These are phyloP conservation scores for Beauveria rudraprayagi DNA, from an alignment of 2,329 filamentous ascomycete genomes.

Conservation along the genomic window DNA sequence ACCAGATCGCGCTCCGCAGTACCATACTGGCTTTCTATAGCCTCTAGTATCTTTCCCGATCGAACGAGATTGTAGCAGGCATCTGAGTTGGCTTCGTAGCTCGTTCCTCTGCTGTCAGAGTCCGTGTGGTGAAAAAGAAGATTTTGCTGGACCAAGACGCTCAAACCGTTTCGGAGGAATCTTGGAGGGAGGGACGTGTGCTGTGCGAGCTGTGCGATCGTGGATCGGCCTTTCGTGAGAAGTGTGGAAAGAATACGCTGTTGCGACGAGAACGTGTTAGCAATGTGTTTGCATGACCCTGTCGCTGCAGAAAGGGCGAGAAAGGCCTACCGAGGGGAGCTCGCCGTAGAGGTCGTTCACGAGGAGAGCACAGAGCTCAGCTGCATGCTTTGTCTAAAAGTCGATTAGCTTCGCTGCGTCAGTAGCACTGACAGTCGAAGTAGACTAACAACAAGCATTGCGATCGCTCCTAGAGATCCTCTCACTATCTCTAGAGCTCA, in stretches of 20 bases:
- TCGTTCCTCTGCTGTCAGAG: conserved; percentile 52
- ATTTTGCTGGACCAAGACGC: conserved; percentile 81
- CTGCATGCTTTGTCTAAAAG: conserved; percentile 58
- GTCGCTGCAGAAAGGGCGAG: neutral
- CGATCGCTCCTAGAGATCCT: conserved; percentile 67
- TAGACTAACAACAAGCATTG: conserved; percentile 44
- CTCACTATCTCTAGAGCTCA: conserved; percentile 71
- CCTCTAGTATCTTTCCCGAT: conserved; percentile 69
- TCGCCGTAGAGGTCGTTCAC: conserved; percentile 87
- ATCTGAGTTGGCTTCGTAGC: conserved; percentile 77
- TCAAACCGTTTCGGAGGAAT: conserved; percentile 73
- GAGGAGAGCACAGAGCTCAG: conserved; percentile 84
- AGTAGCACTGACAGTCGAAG: neutral
- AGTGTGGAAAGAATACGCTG: conserved; percentile 81
- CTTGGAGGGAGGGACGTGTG: conserved; percentile 65
- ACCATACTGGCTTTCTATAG: conserved; percentile 68
- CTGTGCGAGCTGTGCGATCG: conserved; percentile 59
- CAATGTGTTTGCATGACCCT: neutral
- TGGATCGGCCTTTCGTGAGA: conserved; percentile 69
- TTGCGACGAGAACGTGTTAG: conserved; percentile 13
- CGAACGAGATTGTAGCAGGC: conserved; percentile 77
- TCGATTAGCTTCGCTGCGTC: conserved; percentile 14
- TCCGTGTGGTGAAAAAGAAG: conserved; percentile 68
- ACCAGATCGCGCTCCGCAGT: conserved; percentile 65
- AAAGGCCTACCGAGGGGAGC: conserved; percentile 71